Base-by-base conservation (phyloP, 495 filamentous ascomycete genomes). In the Xylaria cubensis region DNA sequence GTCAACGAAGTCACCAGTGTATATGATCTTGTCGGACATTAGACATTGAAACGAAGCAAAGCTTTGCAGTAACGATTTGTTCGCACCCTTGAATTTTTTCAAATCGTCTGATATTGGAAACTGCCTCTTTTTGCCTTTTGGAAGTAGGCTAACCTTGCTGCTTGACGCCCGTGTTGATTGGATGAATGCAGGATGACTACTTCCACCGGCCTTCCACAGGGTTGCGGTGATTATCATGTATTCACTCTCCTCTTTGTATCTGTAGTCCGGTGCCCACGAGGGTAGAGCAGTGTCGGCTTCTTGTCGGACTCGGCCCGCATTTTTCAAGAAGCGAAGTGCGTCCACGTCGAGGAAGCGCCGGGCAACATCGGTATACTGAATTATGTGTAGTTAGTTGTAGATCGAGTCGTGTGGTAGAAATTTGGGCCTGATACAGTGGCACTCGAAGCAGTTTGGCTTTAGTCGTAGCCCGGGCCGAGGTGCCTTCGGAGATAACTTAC, bases 21-120 rank as follows among this genome's bases (percentile, higher is more conserved):
- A 73, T 34, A 71, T 19, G 48, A 75, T 75, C 51, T 75, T 67
- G 15, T 75, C 73, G 5, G 58, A 67, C 71, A 75, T 75, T 29
- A 64, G 34, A 12, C 67, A 70, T 46, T 55, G 42, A 32, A 75
- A 55, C 48, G 51, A 55, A 7, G 74, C 70, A 63, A 53, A 75
- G 55, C 74, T 75, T 15, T 75, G 74, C 9, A 73, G 63, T 24
- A 75, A 46, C 3, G 63, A 50, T 24, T 75, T 75, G 5, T 65
- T 48, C 26, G 44, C 2, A 19, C 62, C 70, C 61, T 69, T 74
- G 64, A 55, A 73, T 17, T 56, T 17, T n/a, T 24, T 70, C 26
- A 73, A 67, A 24, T 71, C 71, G 3, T 73, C 62, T n/a, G 74
- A 65, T 5, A 70, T 51, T 19, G 55, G 9, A 15, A 72, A 46